phyloP scores from a whole-genome alignment of 2,329 filamentous ascomycete genomes.

The Aspergillus sojae region DNA sequence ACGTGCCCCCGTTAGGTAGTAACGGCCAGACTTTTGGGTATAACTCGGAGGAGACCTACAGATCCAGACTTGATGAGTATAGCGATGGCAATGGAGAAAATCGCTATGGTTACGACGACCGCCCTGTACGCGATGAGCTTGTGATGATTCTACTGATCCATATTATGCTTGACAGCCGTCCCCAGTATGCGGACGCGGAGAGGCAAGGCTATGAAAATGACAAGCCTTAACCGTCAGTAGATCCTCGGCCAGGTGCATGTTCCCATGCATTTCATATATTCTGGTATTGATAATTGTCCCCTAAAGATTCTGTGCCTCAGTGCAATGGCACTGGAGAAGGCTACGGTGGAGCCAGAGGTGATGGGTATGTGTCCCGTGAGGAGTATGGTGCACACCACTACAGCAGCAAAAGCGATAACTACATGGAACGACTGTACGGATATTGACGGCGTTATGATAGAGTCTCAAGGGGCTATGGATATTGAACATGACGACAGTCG shows the following conservation, averaged over 20 bases:
- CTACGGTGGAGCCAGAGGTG: slow-evolving; percentile 19
- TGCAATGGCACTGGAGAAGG: slow-evolving; percentile 22
- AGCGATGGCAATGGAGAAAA: slow-evolving; percentile 4
- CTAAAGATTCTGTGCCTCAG: slow-evolving; percentile 22
- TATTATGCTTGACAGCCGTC: slow-evolving; percentile 21
- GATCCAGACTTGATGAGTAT: slow-evolving; percentile 2
- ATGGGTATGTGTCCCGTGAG: slow-evolving; percentile 11
- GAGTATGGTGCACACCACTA: slow-evolving; percentile 23
- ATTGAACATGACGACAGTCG: slow-evolving; percentile 24
- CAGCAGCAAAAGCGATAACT: slow-evolving; percentile 21
- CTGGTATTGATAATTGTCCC: slow-evolving; percentile 13
- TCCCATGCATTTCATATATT: slow-evolving; percentile 4
- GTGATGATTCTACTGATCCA: slow-evolving; percentile 9
- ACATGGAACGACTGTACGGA: slow-evolving; percentile 25
- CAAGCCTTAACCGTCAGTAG: slow-evolving; percentile 27
- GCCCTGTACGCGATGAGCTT: slow-evolving; percentile 8
- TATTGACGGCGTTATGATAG: slow-evolving; percentile 24
- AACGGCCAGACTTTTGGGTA: too few relatives aligned
- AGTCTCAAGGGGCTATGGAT: slow-evolving; percentile 22
- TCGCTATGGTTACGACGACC: not conserved
- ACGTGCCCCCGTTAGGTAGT: not conserved
- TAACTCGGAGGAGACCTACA: not conserved
- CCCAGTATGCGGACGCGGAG: slow-evolving; percentile 17
- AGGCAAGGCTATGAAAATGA: slow-evolving; percentile 15
- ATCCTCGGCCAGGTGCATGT: not conserved